A percentile compares a stretch with the other conserved stretches of the same genome.
Evolutionary conservation across 768 basidiomycete genomes (phyloP).

Genomic region (Phlegmacium glaucopus): DNA sequence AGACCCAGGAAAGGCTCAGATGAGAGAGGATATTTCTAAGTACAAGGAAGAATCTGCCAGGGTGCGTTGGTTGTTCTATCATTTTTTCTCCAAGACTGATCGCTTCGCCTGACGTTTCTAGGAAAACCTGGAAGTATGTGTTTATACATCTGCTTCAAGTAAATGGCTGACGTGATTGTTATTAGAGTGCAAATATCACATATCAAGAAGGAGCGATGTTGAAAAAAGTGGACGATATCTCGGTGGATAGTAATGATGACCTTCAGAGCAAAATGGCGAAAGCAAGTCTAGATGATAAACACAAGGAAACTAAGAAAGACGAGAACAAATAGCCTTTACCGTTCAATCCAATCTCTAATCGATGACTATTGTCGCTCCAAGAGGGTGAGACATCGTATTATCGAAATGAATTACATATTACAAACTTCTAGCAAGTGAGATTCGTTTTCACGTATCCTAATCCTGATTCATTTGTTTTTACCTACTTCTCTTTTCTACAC

Average conservation of each 20-base stretch:
- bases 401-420: no score
- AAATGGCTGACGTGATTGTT: slow-evolving; percentile 15
- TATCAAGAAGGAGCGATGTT: slow-evolving; percentile 38
- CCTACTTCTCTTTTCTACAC: no score
- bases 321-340: no score
- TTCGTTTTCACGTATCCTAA: no score
- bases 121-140: slow-evolving; percentile 21
- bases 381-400: no score
- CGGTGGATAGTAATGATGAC: slow-evolving; percentile 19
- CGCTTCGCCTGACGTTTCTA: background rate
- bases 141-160: background rate
- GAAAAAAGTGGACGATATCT: slow-evolving; percentile 22
- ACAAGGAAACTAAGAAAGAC: background rate
- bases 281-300: slow-evolving; percentile 18
- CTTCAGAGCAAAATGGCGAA: slow-evolving; percentile 27
- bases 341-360: no score
- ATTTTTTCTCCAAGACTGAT: background rate
- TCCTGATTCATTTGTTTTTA: no score
- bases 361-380: no score
- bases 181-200: slow-evolving; percentile 37
- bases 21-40: slow-evolving; percentile 57
- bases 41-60: slow-evolving; percentile 82
- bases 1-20: slow-evolving; percentile 42
- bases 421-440: no score
- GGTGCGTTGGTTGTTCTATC: slow-evolving; percentile 18